Conservation (phyloP, 495 filamentous ascomycete species). For the Penicillium daleae region DNA sequence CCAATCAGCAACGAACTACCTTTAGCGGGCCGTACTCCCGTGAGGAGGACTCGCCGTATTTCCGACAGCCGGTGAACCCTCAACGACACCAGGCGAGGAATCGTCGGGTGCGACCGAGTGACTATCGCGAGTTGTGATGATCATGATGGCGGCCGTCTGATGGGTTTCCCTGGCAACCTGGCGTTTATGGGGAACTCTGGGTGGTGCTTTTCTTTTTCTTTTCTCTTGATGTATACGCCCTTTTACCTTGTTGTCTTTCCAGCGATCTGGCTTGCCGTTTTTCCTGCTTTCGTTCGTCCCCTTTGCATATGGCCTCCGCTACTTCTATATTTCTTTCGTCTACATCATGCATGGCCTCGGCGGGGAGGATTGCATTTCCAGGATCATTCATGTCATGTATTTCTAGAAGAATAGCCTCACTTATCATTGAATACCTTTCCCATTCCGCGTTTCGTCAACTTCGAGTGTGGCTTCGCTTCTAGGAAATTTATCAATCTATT, state of each 20-base stretch:
- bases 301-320: slow-evolving; percentile 5
- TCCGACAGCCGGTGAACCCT: slow-evolving; percentile 94
- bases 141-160: not conserved
- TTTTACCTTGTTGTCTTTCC: not conserved
- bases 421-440: not conserved
- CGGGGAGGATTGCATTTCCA: slow-evolving; percentile 8
- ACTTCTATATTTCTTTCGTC: not conserved
- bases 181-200: slow-evolving; percentile 3
- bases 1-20: slow-evolving; percentile 72
- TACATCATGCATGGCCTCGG: slow-evolving; percentile 4
- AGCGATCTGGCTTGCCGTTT: not conserved
- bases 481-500: not conserved
- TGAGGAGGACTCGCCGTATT: slow-evolving; percentile 90
- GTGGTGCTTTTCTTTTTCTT: not conserved
- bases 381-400: slow-evolving; percentile 12
- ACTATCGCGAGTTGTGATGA: slow-evolving; percentile 80
- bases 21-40: slow-evolving; percentile 64
- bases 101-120: slow-evolving; percentile 78
- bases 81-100: slow-evolving; percentile 84
- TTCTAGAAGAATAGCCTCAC: slow-evolving; percentile 9
- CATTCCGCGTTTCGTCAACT: not conserved
- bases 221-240: slow-evolving; percentile 5
- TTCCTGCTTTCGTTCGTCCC: not conserved
- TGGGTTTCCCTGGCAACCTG: not conserved
- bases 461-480: not conserved